Evolutionary conservation across 208 protist genomes (phyloP).

Genomic region (Crithidia expoeki): DNA sequence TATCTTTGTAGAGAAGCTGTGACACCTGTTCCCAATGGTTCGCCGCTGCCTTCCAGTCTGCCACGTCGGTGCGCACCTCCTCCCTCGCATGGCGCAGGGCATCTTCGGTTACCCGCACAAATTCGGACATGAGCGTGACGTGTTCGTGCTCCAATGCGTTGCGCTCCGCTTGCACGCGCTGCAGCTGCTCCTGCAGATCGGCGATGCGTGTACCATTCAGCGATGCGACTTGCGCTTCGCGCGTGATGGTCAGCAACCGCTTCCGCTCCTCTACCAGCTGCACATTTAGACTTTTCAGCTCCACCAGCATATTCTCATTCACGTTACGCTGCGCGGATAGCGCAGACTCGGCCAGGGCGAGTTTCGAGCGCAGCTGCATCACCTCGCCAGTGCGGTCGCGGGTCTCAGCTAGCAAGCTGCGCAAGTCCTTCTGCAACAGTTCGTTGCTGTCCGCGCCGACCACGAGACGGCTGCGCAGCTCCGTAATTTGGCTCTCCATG

Average conservation of each 20-base stretch:
- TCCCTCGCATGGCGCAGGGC: conserved; percentile 64
- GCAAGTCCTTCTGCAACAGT: conserved; percentile 76
- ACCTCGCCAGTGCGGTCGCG: conserved; percentile 64
- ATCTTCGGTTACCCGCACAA: conserved; percentile 73
- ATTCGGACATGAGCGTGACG: conserved; percentile 74
- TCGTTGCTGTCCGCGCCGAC: conserved; percentile 85
- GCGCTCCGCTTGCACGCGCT: conserved; percentile 45
- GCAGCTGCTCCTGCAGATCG: conserved; percentile 62
- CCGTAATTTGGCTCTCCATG: conserved; percentile 74
- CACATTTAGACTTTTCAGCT: conserved; percentile 72
- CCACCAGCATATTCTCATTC: conserved; percentile 87
- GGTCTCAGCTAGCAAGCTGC: conserved; percentile 61
- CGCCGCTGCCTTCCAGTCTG: conserved; percentile 65
- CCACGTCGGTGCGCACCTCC: conserved; percentile 69
- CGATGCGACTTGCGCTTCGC: conserved; percentile 57
- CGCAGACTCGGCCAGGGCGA: conserved; percentile 74
- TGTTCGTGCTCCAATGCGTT: conserved; percentile 70
- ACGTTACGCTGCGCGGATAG: conserved; percentile 80
- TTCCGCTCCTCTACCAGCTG: conserved; percentile 86
- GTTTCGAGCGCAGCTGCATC: conserved; percentile 69
- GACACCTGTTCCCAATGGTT: conserved; percentile 87
- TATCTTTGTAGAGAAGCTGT: conserved; percentile 88
- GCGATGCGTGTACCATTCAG: conserved; percentile 34
- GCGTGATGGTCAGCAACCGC: conserved; percentile 60
- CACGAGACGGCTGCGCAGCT: conserved; percentile 80